Conservation (phyloP, 331 rosid species). For the Dryas integrifolia region DNA sequence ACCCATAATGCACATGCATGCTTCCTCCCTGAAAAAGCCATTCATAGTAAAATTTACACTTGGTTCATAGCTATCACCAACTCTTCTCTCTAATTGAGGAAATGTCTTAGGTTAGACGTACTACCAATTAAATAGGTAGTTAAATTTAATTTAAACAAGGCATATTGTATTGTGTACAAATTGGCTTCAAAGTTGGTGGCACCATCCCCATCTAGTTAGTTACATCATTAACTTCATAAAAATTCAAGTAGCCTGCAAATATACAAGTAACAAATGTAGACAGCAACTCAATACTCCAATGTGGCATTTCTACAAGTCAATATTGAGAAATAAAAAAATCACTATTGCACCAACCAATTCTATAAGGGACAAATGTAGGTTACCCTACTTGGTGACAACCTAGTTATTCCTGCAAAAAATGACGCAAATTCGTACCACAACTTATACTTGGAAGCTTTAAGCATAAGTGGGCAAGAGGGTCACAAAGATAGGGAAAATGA, state of each 20-base stretch:
- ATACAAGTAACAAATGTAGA: background rate
- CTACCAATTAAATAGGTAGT: no score
- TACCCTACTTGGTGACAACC: slow-evolving; percentile 4
- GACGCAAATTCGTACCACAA: background rate
- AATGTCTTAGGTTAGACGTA: no score
- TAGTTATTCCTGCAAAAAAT: background rate
- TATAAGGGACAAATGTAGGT: background rate
- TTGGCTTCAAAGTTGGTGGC: background rate
- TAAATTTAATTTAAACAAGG: no score
- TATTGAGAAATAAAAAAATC: background rate
- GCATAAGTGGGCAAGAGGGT: background rate
- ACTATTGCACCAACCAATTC: slow-evolving; percentile 1
- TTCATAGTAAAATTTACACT: no score
- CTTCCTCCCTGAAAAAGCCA: no score
- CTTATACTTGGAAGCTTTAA: slow-evolving; percentile 10
- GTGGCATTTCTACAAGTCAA: background rate
- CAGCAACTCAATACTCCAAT: background rate
- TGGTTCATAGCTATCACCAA: no score
- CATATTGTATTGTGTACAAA: background rate
- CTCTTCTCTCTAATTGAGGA: no score
- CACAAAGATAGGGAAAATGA: slow-evolving; percentile 6
- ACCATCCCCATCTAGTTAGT: no score
- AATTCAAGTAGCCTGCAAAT: background rate
- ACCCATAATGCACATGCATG: no score
- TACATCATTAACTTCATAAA: background rate